Evolutionary conservation across 768 basidiomycete genomes (phyloP), one percentile per base, ranked within the genome.

Genomic region (Trametes coccinea): DNA sequence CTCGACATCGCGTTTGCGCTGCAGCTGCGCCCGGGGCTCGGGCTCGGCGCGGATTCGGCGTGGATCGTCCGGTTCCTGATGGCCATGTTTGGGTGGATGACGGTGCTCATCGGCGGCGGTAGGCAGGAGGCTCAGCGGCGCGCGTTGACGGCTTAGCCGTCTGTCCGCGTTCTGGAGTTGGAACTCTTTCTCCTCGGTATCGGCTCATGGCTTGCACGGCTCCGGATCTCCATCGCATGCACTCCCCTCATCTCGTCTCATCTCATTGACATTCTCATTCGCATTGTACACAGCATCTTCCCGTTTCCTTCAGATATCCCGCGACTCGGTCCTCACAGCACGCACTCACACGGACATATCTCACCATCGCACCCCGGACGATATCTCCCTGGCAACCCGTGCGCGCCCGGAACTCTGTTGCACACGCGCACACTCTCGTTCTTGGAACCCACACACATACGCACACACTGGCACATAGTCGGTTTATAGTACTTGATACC

Each of bases 21-120:
- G 87, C 89, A 91, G 72, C 79, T 90, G 50, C 81, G 88, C 33
- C 88, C 88, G 5, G 88, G 89, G 1, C 73, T 90, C 22, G 89
- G 88, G 40, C 72, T 81, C 10, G 86, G 88, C 43, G 85, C 88
- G 10, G 89, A 91, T 67, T 80, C 88, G 5, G 89, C 89, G 40
- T 91, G 88, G 88, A 82, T 90, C 79, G 87, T 91, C 51, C 76
- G 89, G 61, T 91, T 89, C 70, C 72, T 91, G 73, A 90, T 92
- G 89, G 78, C 85, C 33, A 81, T 90, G 73, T 90, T 88, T 71
- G 89, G 89, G 27, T 91, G 89, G 89, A 79, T 91, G 64, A 81
- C 85, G 44, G 80, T 90, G 33, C 76, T 87, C n/a, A 55, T 75
- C 8, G 72, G 73, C 34, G 34, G 34, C 34, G 40, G 40, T 13